These are phyloP conservation scores for Neoascochyta sp. DNA, from an alignment of 2,329 filamentous ascomycete genomes.

Conservation along the genomic window DNA sequence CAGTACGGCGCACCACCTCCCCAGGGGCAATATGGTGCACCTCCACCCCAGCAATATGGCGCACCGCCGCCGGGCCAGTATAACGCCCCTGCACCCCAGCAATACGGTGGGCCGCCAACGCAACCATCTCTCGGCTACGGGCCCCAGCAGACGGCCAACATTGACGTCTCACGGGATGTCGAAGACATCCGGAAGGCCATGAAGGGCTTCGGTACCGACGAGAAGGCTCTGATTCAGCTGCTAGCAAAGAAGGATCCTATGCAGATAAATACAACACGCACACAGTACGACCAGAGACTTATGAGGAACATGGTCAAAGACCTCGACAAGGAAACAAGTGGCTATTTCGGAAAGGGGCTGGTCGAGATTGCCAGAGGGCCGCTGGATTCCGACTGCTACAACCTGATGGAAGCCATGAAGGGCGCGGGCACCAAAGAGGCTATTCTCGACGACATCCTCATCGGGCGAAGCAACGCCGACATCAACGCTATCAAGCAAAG, in stretches of 20 bases:
- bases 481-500: slow-evolving; percentile 77
- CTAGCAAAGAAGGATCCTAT: slow-evolving; percentile 72
- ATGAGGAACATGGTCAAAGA: slow-evolving; percentile 67
- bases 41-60: slow-evolving; percentile 32
- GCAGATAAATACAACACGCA: slow-evolving; percentile 63
- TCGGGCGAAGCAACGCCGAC: slow-evolving; percentile 82
- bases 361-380: slow-evolving; percentile 75
- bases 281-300: slow-evolving; percentile 60
- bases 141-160: slow-evolving; percentile 55
- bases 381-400: slow-evolving; percentile 69
- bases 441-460: slow-evolving; percentile 79
- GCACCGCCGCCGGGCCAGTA: slow-evolving; percentile 24
- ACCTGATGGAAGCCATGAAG: slow-evolving; percentile 67
- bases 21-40: slow-evolving; percentile 27
- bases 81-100: slow-evolving; percentile 19
- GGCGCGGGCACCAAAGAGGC: slow-evolving; percentile 83
- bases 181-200: slow-evolving; percentile 74
- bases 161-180: slow-evolving; percentile 65
- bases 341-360: slow-evolving; percentile 71
- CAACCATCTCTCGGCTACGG: slow-evolving; percentile 68
- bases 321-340: slow-evolving; percentile 69
- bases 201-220: slow-evolving; percentile 91
- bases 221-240: slow-evolving; percentile 67
- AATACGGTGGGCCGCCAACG: slow-evolving; percentile 36
- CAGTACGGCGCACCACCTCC: slow-evolving; percentile 30